Conservation (phyloP, 352 stramenopile species). For the Elongisporangium anandrum region DNA sequence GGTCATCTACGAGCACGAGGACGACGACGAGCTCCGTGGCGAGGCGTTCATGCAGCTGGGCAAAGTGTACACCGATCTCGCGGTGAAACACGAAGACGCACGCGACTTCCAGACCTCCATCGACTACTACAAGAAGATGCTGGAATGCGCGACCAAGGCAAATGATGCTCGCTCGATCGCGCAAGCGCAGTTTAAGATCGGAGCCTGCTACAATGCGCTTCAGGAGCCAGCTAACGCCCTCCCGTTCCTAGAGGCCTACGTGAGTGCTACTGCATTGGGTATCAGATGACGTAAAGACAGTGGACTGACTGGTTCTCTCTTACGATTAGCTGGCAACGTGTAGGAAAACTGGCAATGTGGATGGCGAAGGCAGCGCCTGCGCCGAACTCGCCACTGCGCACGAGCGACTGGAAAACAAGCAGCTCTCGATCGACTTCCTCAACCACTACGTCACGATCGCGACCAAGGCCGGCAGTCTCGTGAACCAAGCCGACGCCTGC, state of each 20-base stretch:
- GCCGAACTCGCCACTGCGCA: conserved; percentile 87
- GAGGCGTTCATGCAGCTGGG: conserved; percentile 66
- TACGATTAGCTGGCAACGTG: conserved; percentile 41
- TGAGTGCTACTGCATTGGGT: conserved; percentile 9
- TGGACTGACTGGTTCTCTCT: conserved; percentile 1
- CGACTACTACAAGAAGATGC: conserved; percentile 66
- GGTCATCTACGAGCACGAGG: conserved; percentile 61
- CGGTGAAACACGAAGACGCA: conserved; percentile 33
- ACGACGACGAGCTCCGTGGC: conserved; percentile 45
- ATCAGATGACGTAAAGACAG: not conserved
- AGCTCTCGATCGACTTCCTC: conserved; percentile 84
- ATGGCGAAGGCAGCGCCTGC: conserved; percentile 82
- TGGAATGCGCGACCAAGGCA: conserved; percentile 66
- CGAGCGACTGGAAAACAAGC: conserved; percentile 73
- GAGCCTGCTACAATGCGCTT: conserved; percentile 68
- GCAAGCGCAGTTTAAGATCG: conserved; percentile 73
- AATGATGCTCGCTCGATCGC: conserved; percentile 50
- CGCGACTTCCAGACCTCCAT: conserved; percentile 44
- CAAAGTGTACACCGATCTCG: conserved; percentile 73
- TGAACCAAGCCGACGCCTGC: conserved; percentile 86
- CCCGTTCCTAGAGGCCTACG: conserved; percentile 81
- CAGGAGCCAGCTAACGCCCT: conserved; percentile 59
- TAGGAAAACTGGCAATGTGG: conserved; percentile 43
- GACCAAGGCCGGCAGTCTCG: conserved; percentile 72
- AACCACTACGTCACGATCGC: conserved; percentile 83